Evolutionary conservation across 2,329 filamentous ascomycete species (phyloP), one percentile per base, ranked within the genome.

Genomic region (Pseudogymnoascus sp.): DNA sequence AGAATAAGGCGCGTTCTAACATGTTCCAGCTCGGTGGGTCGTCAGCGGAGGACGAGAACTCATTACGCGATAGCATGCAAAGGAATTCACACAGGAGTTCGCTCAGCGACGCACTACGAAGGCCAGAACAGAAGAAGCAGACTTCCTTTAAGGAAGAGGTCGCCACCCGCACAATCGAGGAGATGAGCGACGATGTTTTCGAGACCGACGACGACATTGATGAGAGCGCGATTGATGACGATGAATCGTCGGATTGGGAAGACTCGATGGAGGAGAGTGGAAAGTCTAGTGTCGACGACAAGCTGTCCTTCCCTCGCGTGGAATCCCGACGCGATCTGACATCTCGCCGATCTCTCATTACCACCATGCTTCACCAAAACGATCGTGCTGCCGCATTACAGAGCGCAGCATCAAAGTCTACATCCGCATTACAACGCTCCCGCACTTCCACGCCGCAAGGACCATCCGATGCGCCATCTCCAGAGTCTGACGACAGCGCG

Each of bases 301-400:
- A 85, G 71, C 83, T 85, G 19, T 81, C 91, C 70, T 99, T 99
- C 82, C 87, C 93, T 75, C 89, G 95, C 8, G 92, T 97, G 60
- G 91, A 96, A 74, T 97, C 93, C 42, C 87, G 87, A 74, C 86
- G 87, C 7, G 91, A 96, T 72, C 81, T 97, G 26, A 88, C 89
- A 2, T 96, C 93, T 1, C 87, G 90, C 60, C 88, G 89, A 61
- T 97, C 93, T 1, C 84, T 97, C 42, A 88, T 99, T 68, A 97
- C 93, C 0, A 87, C 93, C 62, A 88, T 93, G 82, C 86, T 99
- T 74, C 89, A 90, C 69, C 87, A 96, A 72, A 88, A 85, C 68
- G 88, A 90, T 74, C 87, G 89, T 61, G 83, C 87, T 59, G 82
- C 81, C 71, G 87, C 81, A 62, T 82, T 93, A n/a, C 83, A 86